phyloP scores from a whole-genome alignment of 2,329 filamentous ascomycete genomes.

The Capronia epimyces region DNA sequence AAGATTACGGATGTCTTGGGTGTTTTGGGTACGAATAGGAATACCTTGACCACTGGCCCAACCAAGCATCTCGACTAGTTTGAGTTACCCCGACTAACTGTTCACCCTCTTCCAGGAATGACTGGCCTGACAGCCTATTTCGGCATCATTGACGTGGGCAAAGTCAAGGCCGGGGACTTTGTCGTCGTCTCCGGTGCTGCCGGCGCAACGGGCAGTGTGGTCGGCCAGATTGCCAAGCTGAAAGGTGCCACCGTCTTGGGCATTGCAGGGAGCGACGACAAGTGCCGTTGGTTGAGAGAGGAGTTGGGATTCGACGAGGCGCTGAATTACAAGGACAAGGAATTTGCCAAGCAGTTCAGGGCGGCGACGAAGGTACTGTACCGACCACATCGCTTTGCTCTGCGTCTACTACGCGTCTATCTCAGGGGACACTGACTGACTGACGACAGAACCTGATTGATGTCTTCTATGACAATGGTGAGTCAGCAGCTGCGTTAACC shows the following conservation, averaged over 20 bases:
- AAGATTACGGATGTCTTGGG: slow-evolving; percentile 57
- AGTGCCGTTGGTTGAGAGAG: slow-evolving; percentile 60
- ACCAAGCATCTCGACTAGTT: neutral
- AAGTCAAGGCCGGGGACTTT: slow-evolving; percentile 63
- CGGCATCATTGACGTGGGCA: slow-evolving; percentile 63
- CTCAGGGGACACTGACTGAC: neutral
- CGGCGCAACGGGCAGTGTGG: slow-evolving; percentile 70
- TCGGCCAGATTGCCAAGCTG: slow-evolving; percentile 71
- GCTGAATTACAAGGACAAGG: slow-evolving; percentile 62
- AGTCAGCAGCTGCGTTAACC: neutral
- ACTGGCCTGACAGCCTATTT: slow-evolving; percentile 73
- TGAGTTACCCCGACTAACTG: no score
- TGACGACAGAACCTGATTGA: slow-evolving; percentile 49
- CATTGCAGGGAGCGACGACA: slow-evolving; percentile 61
- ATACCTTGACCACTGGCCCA: no score
- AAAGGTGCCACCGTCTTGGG: slow-evolving; percentile 62
- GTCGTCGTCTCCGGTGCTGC: slow-evolving; percentile 74
- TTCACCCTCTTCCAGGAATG: slow-evolving; percentile 49
- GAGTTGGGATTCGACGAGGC: slow-evolving; percentile 63
- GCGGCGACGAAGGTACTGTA: slow-evolving; percentile 48
- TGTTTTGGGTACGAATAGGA: slow-evolving; percentile 44
- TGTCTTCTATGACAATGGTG: slow-evolving; percentile 64
- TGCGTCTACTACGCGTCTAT: no score
- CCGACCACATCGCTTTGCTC: neutral
- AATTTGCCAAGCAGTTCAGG: slow-evolving; percentile 57